Base-by-base conservation (phyloP, 805 yeast species). In the Alloascoidea africana region DNA sequence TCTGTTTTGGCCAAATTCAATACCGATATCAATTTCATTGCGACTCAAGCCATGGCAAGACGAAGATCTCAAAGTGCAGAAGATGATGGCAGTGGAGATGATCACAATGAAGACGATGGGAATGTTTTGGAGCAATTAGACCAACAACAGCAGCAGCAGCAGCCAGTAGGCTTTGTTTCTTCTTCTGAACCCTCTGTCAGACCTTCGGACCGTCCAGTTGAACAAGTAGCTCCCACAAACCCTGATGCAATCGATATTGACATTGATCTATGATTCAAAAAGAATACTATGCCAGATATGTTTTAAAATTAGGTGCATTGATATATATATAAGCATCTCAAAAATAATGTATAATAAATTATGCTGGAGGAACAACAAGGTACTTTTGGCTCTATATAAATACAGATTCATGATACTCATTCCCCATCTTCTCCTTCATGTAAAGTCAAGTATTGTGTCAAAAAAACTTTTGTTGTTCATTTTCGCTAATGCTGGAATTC, bases 401-500 rank as follows among this genome's bases (percentile, higher is more conserved):
- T n/a, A n/a, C n/a, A n/a, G n/a, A n/a, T n/a, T n/a, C n/a, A n/a
- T n/a, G n/a, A n/a, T n/a, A n/a, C n/a, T n/a, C n/a, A n/a, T n/a
- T n/a, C n/a, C n/a, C n/a, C n/a, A n/a, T n/a, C n/a, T n/a, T n/a
- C n/a, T n/a, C n/a, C n/a, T n/a, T n/a, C n/a, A n/a, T n/a, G n/a
- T n/a, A n/a, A n/a, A n/a, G n/a, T n/a, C n/a, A n/a, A n/a, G n/a
- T n/a, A n/a, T n/a, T n/a, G n/a, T n/a, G n/a, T n/a, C n/a, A n/a
- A n/a, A n/a, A n/a, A n/a, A n/a, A n/a, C n/a, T n/a, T n/a, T n/a
- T n/a, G n/a, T n/a, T n/a, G n/a, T n/a, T n/a, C n/a, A n/a, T n/a
- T n/a, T n/a, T n/a, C n/a, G n/a, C n/a, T 23, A 23, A 23, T 23
- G 30, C 30, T 23, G 8, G n/a, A 23, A 23, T 23, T 78, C 85